Evolutionary conservation across 805 yeast genomes (phyloP).

Genomic region (Metschnikowia drakensbergensis): DNA sequence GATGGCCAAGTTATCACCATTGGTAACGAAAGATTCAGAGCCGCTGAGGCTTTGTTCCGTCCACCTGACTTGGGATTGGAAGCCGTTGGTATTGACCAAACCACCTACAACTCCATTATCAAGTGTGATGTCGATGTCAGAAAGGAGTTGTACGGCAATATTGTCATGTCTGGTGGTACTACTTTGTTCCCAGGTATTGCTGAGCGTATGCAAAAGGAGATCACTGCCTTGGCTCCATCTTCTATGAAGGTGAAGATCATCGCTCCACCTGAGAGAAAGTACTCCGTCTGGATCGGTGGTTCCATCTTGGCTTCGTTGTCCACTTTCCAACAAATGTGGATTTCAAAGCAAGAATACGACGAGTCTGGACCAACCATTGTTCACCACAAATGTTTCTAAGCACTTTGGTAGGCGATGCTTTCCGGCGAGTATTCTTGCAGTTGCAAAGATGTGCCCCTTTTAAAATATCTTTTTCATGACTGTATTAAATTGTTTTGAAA

Average conservation of each 20-base stretch:
- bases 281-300: constrained; percentile 99
- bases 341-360: constrained; percentile 99
- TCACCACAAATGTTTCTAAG: constrained; percentile 90
- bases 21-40: constrained; percentile 99
- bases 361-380: constrained; percentile 99
- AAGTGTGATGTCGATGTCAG: constrained; percentile 99
- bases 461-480: constrained; percentile 9
- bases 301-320: constrained; percentile 97
- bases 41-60: constrained; percentile 99
- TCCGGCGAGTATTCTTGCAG: constrained; percentile 14
- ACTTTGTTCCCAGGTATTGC: constrained; percentile 99
- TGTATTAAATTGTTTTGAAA: constrained; percentile 16
- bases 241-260: constrained; percentile 99
- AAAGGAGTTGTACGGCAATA: constrained; percentile 98
- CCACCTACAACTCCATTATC: constrained; percentile 90
- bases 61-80: constrained; percentile 88
- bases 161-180: constrained; percentile 99
- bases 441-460: constrained; percentile 7
- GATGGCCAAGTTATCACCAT: constrained; percentile 99
- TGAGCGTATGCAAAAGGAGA: constrained; percentile 99
- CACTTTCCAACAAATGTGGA: constrained; percentile 99
- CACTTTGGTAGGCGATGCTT: constrained; percentile 7
- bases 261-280: constrained; percentile 99
- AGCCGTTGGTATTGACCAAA: constrained; percentile 99
- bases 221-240: constrained; percentile 98